Percentiles rank a stretch among this genome's conserved stretches.
phyloP scores from a whole-genome alignment of 164 flowering plant genomes.

The Paratinospora sagittata region DNA sequence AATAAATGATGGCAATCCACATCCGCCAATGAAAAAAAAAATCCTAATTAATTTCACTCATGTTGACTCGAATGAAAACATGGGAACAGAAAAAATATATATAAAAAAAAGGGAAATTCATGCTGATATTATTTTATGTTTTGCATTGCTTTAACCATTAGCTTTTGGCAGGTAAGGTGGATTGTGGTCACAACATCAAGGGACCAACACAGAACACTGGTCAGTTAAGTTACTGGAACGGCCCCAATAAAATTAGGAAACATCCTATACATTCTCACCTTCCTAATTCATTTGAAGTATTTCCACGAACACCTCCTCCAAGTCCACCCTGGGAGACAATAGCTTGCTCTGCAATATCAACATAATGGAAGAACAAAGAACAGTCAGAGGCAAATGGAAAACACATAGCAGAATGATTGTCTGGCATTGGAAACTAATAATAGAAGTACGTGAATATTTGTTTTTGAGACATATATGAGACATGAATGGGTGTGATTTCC shows the following conservation, averaged over 20 bases:
- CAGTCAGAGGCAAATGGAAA: neutral
- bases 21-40: too few species aligned
- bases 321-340: slow-evolving; percentile 41
- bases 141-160: too few species aligned
- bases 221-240: neutral
- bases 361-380: neutral
- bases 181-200: neutral
- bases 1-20: too few species aligned
- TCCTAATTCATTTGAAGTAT: slow-evolving; percentile 26
- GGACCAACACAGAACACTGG: neutral
- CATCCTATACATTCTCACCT: slow-evolving; percentile 35
- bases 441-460: neutral
- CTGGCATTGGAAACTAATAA: slow-evolving; percentile 1
- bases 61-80: too few species aligned
- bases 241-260: neutral
- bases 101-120: too few species aligned
- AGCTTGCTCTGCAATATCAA: slow-evolving; percentile 45
- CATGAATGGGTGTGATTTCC: too few species aligned
- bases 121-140: too few species aligned
- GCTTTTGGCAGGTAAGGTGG: neutral
- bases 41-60: too few species aligned
- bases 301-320: slow-evolving; percentile 42
- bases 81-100: too few species aligned
- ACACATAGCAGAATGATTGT: neutral
- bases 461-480: neutral